Evolutionary conservation across 495 filamentous ascomycete genomes (phyloP).

Genomic region (Penicillium dipodomyicola): DNA sequence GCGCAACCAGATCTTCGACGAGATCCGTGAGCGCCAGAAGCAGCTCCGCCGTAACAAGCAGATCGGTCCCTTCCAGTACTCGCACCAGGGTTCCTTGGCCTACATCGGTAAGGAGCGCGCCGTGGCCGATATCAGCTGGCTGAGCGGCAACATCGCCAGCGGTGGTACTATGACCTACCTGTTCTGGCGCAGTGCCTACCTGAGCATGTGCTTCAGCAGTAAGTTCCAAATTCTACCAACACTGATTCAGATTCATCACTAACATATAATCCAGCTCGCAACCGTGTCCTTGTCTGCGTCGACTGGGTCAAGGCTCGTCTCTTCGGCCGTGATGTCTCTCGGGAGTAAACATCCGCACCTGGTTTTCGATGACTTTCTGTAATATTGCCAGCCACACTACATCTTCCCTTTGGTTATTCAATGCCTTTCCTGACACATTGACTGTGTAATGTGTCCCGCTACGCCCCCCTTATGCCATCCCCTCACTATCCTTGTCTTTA

Average conservation of each 20-base stretch:
- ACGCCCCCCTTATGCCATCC: conserved; percentile 20
- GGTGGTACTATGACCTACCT: conserved; percentile 80
- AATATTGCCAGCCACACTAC: conserved; percentile 19
- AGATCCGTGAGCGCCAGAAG: conserved; percentile 83
- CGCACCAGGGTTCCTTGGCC: conserved; percentile 91
- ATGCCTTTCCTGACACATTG: conserved; percentile 9
- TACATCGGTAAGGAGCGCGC: conserved; percentile 99
- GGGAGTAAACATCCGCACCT: conserved; percentile 61
- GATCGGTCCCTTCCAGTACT: conserved; percentile 95
- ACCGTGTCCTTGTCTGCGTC: conserved; percentile 84
- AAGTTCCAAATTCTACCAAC: conserved; percentile 40
- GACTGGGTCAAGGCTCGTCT: conserved; percentile 96
- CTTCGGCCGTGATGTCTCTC: conserved; percentile 93
- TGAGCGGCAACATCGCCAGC: conserved; percentile 90
- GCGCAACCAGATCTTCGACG: conserved; percentile 54
- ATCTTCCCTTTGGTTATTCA: conserved; percentile 15
- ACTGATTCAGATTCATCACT: conserved; percentile 6
- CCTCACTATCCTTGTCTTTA: conserved; percentile 10
- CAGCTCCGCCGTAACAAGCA: conserved; percentile 85
- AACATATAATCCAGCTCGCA: conserved; percentile 59
- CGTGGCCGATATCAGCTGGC: conserved; percentile 95
- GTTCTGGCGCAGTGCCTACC: conserved; percentile 96
- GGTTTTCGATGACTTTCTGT: conserved; percentile 6
- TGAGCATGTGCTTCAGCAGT: conserved; percentile 99
- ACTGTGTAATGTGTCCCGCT: conserved; percentile 6